Conservation (phyloP, 2,329 filamentous ascomycete genomes). For the Byssochlamys sp. region DNA sequence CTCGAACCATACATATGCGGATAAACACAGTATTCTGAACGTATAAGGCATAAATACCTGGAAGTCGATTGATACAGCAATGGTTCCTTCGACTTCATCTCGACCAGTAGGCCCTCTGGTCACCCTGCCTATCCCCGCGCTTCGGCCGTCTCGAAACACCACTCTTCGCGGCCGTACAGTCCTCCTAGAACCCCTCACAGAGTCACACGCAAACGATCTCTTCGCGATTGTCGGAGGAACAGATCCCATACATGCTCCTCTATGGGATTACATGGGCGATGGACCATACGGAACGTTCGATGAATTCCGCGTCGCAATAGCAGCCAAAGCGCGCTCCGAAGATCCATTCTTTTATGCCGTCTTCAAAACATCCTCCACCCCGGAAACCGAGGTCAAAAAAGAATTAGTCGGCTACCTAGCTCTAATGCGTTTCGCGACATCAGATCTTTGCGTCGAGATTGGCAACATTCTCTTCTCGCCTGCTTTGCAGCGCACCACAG, state of each 20-base stretch:
- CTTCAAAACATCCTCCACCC: constrained; percentile 11
- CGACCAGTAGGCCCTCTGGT: constrained; percentile 2
- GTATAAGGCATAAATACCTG: no score
- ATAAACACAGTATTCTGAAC: no score
- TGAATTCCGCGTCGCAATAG: constrained; percentile 21
- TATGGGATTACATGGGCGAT: constrained; percentile 37
- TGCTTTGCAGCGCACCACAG: constrained; percentile 43
- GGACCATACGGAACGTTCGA: constrained; percentile 26
- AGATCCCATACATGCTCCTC: constrained; percentile 8
- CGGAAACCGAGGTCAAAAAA: constrained; percentile 7
- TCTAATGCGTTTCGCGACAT: constrained; percentile 39
- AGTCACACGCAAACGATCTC: constrained; percentile 21
- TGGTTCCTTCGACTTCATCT: not conserved
- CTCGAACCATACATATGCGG: not conserved
- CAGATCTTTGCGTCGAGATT: constrained; percentile 46
- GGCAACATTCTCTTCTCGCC: constrained; percentile 46
- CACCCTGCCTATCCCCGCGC: constrained; percentile 4
- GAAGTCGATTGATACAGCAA: not conserved
- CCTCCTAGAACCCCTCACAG: constrained; percentile 17
- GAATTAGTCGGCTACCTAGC: constrained; percentile 31
- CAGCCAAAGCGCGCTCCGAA: constrained; percentile 12
- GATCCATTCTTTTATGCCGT: constrained; percentile 40
- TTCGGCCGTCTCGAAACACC: constrained; percentile 2
- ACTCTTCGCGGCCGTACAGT: constrained; percentile 19
- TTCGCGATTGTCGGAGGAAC: constrained; percentile 19